Base-by-base conservation (phyloP, 2,329 filamentous ascomycete genomes). In the Microdochium paspali region DNA sequence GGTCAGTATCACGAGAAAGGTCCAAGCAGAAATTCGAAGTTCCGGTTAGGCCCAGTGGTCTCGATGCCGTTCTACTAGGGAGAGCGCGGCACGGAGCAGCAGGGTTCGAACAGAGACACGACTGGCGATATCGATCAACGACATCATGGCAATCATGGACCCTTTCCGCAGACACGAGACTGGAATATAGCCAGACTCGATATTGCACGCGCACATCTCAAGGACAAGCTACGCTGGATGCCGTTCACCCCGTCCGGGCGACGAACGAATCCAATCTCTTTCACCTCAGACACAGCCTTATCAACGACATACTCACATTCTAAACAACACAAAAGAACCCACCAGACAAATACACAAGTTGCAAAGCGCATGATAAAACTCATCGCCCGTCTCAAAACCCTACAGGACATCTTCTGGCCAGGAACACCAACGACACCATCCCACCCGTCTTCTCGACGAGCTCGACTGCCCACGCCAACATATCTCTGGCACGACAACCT, bases 401-500 rank as follows among this genome's bases (percentile, higher is more conserved):
- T 61, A 6, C 50, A 53, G 45, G 49, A 51, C 4, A 35, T 21
- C 13, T 53, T 57, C 43, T 52, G 54, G 26, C 44, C 51, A 21
- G 24, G 44, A 25, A 26, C 49, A 25, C 24, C 39, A 46, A 20
- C 39, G 3, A 5, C 15, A 10, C 21, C 39, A 26, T 40, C n/a
- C n/a, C 15, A 28, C 42, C 9, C 10, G 9, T 28, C 12, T n/a
- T 40, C 7, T 18, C 15, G 23, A 7, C 42, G 23, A 24, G 24
- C 23, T 21, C 18, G 23, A 13, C 23, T 26, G 23, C 23, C 42
- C 9, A 51, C 57, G 32, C 47, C 47, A 1, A 63, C 61, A 1
- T 54, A 63, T 45, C 51, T 66, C 20, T 58, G 54, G 50, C 64
- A 65, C 44, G 53, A 62, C 26, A 55, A 59, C 25, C 51, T 66